phyloP scores from a whole-genome alignment of 371 early-diverging fungal genomes.

The Mortierella sp. region DNA sequence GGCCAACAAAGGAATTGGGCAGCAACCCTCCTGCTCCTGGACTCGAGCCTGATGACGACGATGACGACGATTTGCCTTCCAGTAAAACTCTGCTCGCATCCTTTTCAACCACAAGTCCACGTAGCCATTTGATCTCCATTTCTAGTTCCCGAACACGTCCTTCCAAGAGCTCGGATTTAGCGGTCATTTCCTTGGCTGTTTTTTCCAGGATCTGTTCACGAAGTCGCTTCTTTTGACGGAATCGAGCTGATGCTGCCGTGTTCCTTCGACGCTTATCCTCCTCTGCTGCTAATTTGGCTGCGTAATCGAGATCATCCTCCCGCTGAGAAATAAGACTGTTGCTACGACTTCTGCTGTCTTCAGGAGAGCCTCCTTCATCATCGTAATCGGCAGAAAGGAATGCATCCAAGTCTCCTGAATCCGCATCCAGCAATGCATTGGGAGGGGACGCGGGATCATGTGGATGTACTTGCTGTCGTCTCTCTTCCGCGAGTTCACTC shows the following conservation, averaged over 20 bases:
- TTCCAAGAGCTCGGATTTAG: slow-evolving; percentile 78
- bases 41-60: not conserved
- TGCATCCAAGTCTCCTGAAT: not conserved
- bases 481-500: slow-evolving; percentile 30
- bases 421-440: slow-evolving; percentile 17
- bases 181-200: slow-evolving; percentile 85
- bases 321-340: slow-evolving; percentile 1
- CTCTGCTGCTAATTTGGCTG: slow-evolving; percentile 53
- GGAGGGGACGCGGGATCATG: not conserved
- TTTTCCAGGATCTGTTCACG: slow-evolving; percentile 88
- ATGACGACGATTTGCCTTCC: not conserved
- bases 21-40: no score
- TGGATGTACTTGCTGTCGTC: slow-evolving; percentile 1
- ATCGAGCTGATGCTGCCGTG: slow-evolving; percentile 96
- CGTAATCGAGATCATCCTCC: slow-evolving; percentile 26
- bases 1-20: no score
- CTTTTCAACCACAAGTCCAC: slow-evolving; percentile 85
- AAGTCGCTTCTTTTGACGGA: slow-evolving; percentile 92
- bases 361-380: not conserved
- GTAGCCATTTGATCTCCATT: slow-evolving; percentile 90
- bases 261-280: slow-evolving; percentile 92
- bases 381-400: no score
- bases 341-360: slow-evolving; percentile 8
- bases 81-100: slow-evolving; percentile 54
- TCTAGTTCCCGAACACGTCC: slow-evolving; percentile 81